Evolutionary conservation across 352 stramenopile genomes (phyloP), one percentile per base, ranked within the genome.

Genomic region (Pythium pectinolyticum): DNA sequence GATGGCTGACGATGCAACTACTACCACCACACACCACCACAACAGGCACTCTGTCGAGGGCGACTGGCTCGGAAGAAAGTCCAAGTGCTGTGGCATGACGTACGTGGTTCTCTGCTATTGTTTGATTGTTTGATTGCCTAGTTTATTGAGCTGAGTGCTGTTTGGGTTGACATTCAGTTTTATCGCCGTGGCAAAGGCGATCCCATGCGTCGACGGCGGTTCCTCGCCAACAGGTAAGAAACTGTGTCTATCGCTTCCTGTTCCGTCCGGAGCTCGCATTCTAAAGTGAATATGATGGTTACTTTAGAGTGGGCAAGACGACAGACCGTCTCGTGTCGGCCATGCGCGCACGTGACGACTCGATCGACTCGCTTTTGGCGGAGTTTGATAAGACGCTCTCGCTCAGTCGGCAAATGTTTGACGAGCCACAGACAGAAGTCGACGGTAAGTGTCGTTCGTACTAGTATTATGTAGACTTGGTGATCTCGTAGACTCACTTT

Each of bases 321-420:
- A 80, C 80, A 0, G 69, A 88, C 52, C 74, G 79, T 25, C 63
- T 94, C 11, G 71, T 90, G 27, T 49, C 63, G 5, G 82, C 81
- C 7, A 89, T 92, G 72, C 66, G 67, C 15, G 74, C 77, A 22
- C 73, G 76, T 3, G 78, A 90, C 54, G 85, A 96, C 62, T 94
- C 85, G 10, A 88, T 96, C 59, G 87, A 96, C 60, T 75, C 73
- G 6, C 65, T 96, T n/a, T 72, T 96, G 2, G 75, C 67, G 0
- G 81, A 94, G 58, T 88, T 96, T 30, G 85, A 94, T 48, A 73
- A 74, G 17, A 91, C 81, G 1, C 57, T 94, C 48, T 72, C 30
- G 14, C 50, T 90, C 45, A 94, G 84, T 49, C 83, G 84, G 8
- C 78, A 74, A 14, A 68, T 94, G 7, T 94, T 94, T 50, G 69